phyloP scores from a whole-genome alignment of 768 basidiomycete genomes.

The Boletellus ananas region DNA sequence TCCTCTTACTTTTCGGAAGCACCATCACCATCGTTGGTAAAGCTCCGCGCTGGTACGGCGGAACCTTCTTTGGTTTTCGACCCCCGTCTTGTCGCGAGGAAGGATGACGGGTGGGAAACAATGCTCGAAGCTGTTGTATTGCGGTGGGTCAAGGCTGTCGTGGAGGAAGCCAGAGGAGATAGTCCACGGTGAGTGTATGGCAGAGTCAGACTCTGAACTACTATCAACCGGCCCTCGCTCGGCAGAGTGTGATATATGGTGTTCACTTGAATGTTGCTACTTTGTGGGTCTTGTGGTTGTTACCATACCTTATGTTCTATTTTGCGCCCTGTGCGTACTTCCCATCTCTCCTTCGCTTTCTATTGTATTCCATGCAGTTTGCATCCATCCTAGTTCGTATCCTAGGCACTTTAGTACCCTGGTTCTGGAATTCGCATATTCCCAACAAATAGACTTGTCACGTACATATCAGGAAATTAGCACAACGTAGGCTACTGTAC shows the following conservation, averaged over 20 bases:
- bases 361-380: not conserved
- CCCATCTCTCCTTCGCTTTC: not conserved
- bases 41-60: slow-evolving; percentile 35
- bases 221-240: not conserved
- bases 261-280: slow-evolving; percentile 1
- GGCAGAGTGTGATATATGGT: not conserved
- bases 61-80: slow-evolving; percentile 65
- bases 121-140: slow-evolving; percentile 66
- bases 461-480: slow-evolving; percentile 7
- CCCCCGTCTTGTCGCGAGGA: slow-evolving; percentile 65
- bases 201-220: not conserved
- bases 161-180: slow-evolving; percentile 59
- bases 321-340: slow-evolving; percentile 3
- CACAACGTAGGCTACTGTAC: not conserved
- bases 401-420: not conserved
- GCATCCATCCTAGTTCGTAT: slow-evolving; percentile 4
- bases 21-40: slow-evolving; percentile 31
- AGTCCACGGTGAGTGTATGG: slow-evolving; percentile 15
- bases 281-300: slow-evolving; percentile 1
- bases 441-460: not conserved
- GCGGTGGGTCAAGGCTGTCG: slow-evolving; percentile 64
- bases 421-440: slow-evolving; percentile 1
- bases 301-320: slow-evolving; percentile 14
- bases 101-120: slow-evolving; percentile 74
- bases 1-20: slow-evolving; percentile 1